Evolutionary conservation across 2,329 filamentous ascomycete species (phyloP).

Genomic region (Alternaria hordeiaustralica): DNA sequence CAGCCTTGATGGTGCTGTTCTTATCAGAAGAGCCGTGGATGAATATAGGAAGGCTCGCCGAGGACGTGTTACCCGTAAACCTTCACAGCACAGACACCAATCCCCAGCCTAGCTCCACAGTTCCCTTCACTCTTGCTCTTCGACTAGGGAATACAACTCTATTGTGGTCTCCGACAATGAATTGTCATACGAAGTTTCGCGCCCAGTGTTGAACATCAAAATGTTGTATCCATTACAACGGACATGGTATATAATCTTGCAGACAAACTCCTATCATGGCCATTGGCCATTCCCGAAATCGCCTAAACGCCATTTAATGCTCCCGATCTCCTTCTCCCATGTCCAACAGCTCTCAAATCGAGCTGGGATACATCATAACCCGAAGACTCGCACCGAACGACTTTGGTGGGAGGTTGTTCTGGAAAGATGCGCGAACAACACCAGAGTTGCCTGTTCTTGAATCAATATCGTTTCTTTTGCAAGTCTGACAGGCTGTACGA

Average conservation of each 20-base stretch:
- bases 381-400: constrained; percentile 75
- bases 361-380: constrained; percentile 85
- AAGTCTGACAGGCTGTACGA: constrained; percentile 58
- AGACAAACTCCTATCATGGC: neutral
- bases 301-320: constrained; percentile 9
- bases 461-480: constrained; percentile 37
- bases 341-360: constrained; percentile 3
- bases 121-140: neutral
- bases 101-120: neutral
- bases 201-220: neutral
- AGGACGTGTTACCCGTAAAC: neutral
- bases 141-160: neutral
- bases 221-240: neutral
- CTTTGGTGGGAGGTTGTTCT: constrained; percentile 88
- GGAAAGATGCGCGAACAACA: constrained; percentile 94
- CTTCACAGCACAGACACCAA: neutral
- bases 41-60: neutral
- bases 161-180: neutral
- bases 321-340: neutral
- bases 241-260: neutral
- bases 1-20: neutral
- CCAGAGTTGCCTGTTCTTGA: constrained; percentile 80
- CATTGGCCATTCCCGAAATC: constrained; percentile 5
- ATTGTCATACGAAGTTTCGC: neutral
- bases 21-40: neutral